Percentiles rank a stretch among this genome's conserved stretches.
phyloP scores from a whole-genome alignment of 768 basidiomycete genomes.

The Strobilomyces dryophilus region DNA sequence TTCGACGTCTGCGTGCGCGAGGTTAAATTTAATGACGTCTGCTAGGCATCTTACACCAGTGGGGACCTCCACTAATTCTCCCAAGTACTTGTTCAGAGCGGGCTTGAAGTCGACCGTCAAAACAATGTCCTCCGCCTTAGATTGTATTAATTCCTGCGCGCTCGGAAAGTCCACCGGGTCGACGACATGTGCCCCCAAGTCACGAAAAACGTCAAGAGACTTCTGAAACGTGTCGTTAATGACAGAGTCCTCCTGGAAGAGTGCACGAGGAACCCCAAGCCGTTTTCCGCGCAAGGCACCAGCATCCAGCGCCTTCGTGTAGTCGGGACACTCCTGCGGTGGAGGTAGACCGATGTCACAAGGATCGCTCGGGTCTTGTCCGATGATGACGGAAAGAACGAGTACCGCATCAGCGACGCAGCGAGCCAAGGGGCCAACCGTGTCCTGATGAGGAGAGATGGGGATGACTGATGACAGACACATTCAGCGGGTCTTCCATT shows the following conservation, averaged over 20 bases:
- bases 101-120: conserved; percentile 58
- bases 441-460: conserved; percentile 54
- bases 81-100: conserved; percentile 40
- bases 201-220: conserved; percentile 35
- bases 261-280: conserved; percentile 41
- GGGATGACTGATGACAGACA: conserved; percentile 46
- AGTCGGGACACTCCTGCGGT: conserved; percentile 52
- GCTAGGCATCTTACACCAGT: conserved; percentile 55
- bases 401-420: conserved; percentile 52
- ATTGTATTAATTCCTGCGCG: conserved; percentile 41
- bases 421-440: conserved; percentile 54
- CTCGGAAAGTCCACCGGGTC: conserved; percentile 63
- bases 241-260: conserved; percentile 21
- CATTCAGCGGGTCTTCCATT: background rate
- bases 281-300: conserved; percentile 43
- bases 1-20: conserved; percentile 47
- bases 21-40: conserved; percentile 57
- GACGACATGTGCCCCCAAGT: conserved; percentile 44
- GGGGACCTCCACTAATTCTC: conserved; percentile 47
- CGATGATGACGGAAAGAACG: conserved; percentile 54
- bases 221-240: conserved; percentile 36
- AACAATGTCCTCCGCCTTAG: conserved; percentile 53
- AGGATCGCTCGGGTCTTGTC: conserved; percentile 42
- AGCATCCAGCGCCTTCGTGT: conserved; percentile 44
- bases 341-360: conserved; percentile 36